Base-by-base conservation (phyloP, 495 filamentous ascomycete genomes). In the Talaromyces trachyspermus region DNA sequence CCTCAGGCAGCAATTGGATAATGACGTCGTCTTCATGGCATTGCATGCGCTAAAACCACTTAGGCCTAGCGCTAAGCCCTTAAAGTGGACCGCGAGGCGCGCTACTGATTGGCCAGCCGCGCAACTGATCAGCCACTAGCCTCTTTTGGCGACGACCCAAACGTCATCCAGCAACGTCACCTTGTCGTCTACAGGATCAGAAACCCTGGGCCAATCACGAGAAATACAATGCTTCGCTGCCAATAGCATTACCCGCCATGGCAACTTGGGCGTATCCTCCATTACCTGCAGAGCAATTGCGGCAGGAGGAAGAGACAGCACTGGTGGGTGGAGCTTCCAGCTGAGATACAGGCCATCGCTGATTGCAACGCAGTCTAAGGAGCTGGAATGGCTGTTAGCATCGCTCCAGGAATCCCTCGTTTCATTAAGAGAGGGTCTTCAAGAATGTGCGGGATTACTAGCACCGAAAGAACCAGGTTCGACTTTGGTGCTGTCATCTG, bases 401-500 rank as follows among this genome's bases (percentile, higher is more conserved):
- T 79, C 84, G 20, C 76, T 97, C 14, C 82, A 86, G 65, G 78
- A 86, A 39, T 88, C 84, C 14, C 76, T 97, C 26, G 68, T 69
- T 23, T 82, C 85, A 10, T 63, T 98, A 49, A 86, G 89, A 63
- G 77, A 79, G 57, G 89, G 91, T 39, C 80, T 98, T 12, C 80
- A 89, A 63, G 89, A 95, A 69, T 97, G 92, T 64, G 80, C 83
- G 39, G 77, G 79, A 19, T 77, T 97, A 7, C 78, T 98, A 26
- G 80, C 87, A 8, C 88, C 91, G 2, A 70, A 81, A 49, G 87
- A 95, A 53, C 82, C 84, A 1, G 86, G 86, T 10, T 86, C 81
- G 45, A 98, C 90, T 4, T 79, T 98, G 39, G 90, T 86, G 5
- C 71, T 97, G 22, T 89, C 86, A 44, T 92, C 89, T n/a, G 69